Percentiles rank a stretch among this genome's conserved stretches.
Evolutionary conservation across 78 protist species (phyloP).

Genomic region (Isochrysis galbana): DNA sequence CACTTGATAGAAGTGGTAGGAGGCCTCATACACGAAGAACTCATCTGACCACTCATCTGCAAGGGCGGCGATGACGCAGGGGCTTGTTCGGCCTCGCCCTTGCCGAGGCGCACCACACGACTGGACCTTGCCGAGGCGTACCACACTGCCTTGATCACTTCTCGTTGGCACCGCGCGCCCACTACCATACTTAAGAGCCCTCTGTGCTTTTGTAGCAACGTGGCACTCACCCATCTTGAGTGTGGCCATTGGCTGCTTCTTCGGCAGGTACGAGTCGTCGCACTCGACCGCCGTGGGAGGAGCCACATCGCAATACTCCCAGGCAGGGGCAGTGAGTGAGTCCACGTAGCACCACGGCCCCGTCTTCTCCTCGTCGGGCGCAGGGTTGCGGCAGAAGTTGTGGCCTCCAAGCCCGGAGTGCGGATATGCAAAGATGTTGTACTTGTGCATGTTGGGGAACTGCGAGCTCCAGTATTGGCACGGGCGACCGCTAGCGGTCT

Average conservation of each 20-base stretch:
- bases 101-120: neutral
- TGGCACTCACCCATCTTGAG: neutral
- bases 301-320: neutral
- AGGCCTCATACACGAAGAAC: neutral
- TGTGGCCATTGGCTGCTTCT: neutral
- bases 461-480: slow-evolving; percentile 29
- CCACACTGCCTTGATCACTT: no score
- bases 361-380: neutral
- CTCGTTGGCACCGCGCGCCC: no score
- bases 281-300: neutral
- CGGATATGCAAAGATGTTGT: neutral
- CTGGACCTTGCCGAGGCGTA: neutral
- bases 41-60: neutral
- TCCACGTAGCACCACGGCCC: slow-evolving; percentile 8
- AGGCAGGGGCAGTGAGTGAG: neutral
- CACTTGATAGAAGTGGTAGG: neutral
- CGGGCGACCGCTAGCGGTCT: neutral
- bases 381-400: slow-evolving; percentile 50
- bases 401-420: slow-evolving; percentile 19
- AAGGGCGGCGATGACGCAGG: neutral
- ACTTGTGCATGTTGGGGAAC: neutral
- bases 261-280: neutral
- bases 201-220: neutral
- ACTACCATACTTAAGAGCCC: neutral
- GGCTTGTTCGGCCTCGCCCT: neutral